Percentiles rank a stretch among this genome's conserved stretches.
These are phyloP conservation scores for Crithidia brevicula DNA, from an alignment of 208 protist species.

Conservation along the genomic window DNA sequence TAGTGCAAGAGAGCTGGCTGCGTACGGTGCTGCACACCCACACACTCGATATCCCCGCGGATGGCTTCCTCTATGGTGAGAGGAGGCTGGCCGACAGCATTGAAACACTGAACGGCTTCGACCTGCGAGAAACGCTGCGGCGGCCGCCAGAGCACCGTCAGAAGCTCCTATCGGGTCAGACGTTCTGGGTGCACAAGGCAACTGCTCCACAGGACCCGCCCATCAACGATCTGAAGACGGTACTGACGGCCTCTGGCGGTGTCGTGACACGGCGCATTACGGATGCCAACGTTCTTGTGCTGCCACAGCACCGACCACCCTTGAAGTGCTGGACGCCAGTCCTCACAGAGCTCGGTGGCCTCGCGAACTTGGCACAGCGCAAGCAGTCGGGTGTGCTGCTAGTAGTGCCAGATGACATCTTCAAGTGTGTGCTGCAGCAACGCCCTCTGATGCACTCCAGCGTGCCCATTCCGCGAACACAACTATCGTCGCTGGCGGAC, in stretches of 20 bases:
- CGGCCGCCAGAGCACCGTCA: slow-evolving; percentile 42
- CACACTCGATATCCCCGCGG: slow-evolving; percentile 11
- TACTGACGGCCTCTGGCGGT: slow-evolving; percentile 69
- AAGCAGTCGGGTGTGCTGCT: slow-evolving; percentile 32
- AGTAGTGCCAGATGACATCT: slow-evolving; percentile 67
- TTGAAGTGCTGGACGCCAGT: slow-evolving; percentile 25
- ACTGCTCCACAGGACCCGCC: slow-evolving; percentile 64
- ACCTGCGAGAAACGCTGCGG: slow-evolving; percentile 36
- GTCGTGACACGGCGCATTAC: slow-evolving; percentile 22
- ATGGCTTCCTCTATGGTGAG: slow-evolving; percentile 38
- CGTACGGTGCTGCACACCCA: slow-evolving; percentile 41
- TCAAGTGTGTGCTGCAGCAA: slow-evolving; percentile 72
- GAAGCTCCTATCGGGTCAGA: slow-evolving; percentile 38
- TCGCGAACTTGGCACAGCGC: slow-evolving; percentile 9
- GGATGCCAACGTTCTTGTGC: slow-evolving; percentile 47
- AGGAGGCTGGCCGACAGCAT: slow-evolving; percentile 44
- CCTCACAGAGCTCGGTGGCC: not conserved
- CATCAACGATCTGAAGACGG: slow-evolving; percentile 67
- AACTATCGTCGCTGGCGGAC: slow-evolving; percentile 5
- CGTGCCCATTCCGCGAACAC: slow-evolving; percentile 25
- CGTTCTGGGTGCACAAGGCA: slow-evolving; percentile 68
- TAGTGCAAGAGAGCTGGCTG: slow-evolving; percentile 65
- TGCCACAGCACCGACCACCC: slow-evolving; percentile 40
- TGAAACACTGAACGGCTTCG: slow-evolving; percentile 65
- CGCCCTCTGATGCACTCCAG: slow-evolving; percentile 31